Percentiles rank a stretch among this genome's conserved stretches.
Conservation (phyloP, 495 filamentous ascomycete species). For the Terfezia boudieri region DNA sequence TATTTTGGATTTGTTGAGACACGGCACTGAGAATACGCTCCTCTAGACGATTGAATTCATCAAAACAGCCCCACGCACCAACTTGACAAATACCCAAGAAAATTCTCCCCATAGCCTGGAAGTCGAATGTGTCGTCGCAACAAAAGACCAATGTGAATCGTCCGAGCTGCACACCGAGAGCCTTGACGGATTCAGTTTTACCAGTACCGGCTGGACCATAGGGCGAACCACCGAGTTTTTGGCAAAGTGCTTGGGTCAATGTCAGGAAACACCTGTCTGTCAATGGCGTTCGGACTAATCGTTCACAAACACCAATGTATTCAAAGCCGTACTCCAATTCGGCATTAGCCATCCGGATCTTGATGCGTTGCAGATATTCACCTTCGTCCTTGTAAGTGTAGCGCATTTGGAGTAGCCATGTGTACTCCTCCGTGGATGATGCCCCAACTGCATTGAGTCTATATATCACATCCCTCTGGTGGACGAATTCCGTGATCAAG, state of each 20-base stretch:
- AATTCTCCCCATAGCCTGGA: constrained; percentile 98
- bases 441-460: constrained; percentile 58
- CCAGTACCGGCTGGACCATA: constrained; percentile 98
- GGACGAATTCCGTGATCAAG: constrained; percentile 95
- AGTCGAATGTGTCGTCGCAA: constrained; percentile 98
- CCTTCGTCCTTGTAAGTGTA: constrained; percentile 70
- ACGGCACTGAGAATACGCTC: constrained; percentile 94
- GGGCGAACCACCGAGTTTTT: constrained; percentile 84
- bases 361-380: constrained; percentile 59
- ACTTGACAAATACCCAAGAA: constrained; percentile 99
- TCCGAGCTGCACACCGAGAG: constrained; percentile 83
- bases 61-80: constrained; percentile 97
- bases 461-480: constrained; percentile 78
- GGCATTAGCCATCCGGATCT: constrained; percentile 92
- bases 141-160: constrained; percentile 97
- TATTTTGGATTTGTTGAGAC: constrained; percentile 97
- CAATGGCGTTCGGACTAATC: constrained; percentile 83
- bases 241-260: constrained; percentile 81
- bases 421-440: constrained; percentile 53
- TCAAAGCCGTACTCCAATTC: constrained; percentile 92
- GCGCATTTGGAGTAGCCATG: constrained; percentile 96
- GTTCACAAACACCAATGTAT: constrained; percentile 86
- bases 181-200: constrained; percentile 98
- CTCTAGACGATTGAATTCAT: constrained; percentile 97
- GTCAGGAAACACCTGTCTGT: constrained; percentile 97